Conservation (phyloP, 192 early-diverging fungal genomes). For the Obelidium mucronatum region DNA sequence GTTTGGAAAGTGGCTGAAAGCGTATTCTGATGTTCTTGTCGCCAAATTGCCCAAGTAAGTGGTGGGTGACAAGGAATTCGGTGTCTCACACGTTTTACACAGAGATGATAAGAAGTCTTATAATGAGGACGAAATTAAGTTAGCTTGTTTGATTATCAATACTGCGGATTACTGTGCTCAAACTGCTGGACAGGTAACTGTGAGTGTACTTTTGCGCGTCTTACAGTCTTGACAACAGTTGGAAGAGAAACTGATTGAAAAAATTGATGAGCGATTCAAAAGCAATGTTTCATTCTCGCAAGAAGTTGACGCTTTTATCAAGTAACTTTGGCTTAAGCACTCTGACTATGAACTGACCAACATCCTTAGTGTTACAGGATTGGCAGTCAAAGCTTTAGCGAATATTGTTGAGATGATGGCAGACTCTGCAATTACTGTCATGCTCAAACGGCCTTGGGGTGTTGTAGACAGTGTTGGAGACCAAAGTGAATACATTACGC, state of each 20-base stretch:
- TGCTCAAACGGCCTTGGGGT: conserved; percentile 84
- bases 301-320: conserved; percentile 83
- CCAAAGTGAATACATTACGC: conserved; percentile 86
- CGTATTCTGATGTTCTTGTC: conserved; percentile 82
- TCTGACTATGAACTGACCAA: not conserved
- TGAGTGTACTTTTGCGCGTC: not conserved
- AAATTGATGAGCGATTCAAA: conserved; percentile 74
- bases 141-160: conserved; percentile 83
- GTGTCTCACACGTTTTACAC: conserved; percentile 11
- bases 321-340: conserved; percentile 53
- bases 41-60: conserved; percentile 72
- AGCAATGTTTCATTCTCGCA: conserved; percentile 73
- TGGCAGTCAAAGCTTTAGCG: conserved; percentile 74
- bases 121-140: conserved; percentile 72
- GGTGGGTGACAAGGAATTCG: conserved; percentile 3
- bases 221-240: conserved; percentile 59
- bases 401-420: conserved; percentile 69
- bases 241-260: conserved; percentile 88
- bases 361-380: conserved; percentile 55
- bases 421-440: conserved; percentile 72
- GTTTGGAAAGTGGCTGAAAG: conserved; percentile 80
- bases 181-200: conserved; percentile 74
- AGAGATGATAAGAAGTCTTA: conserved; percentile 71
- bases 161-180: conserved; percentile 94
- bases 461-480: conserved; percentile 89